Evolutionary conservation across 2,329 filamentous ascomycete species (phyloP), one percentile per base, ranked within the genome.

Genomic region (Rhinocladiella similis): DNA sequence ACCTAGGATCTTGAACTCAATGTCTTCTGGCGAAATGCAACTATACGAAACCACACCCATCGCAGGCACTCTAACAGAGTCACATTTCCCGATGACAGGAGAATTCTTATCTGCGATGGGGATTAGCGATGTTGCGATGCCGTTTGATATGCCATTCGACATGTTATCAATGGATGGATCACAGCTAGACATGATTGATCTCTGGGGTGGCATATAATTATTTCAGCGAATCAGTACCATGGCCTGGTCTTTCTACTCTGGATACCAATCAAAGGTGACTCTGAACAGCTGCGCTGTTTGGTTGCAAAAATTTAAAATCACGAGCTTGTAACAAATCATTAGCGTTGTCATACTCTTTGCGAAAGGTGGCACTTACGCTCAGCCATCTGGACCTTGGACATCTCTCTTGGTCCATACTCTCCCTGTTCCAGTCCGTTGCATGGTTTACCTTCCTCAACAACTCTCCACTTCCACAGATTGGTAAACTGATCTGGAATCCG

Each of bases 401-500:
- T 63, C 19, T 65, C 66, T 18, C 67, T 55, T n/a, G 65, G 61
- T 3, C 67, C 67, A 14, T 38, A n/a, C 45, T 68, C 67, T 49
- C 67, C 67, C 56, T 68, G 62, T 43, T 65, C 63, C 18, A 67
- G 47, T 14, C 67, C 66, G 36, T 68, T 68, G 58, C 63, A 62
- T 3, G 33, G 10, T 43, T 67, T 59, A n/a, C 63, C 64, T 35
- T 63, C 54, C 41, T 64, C 52, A 5, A 63, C 65, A 20, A 49
- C 48, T 5, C 65, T 60, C 66, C 64, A 66, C 39, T 65, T 67
- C 61, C 66, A 61, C 6, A 62, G 22, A 16, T 60, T 38, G 1
- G 65, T 66, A 55, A 68, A 68, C 25, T 64, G 61, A 43, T 67
- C 62, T 1, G 63, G 59, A 1, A 53, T 50, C 5, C 56, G 53